Evolutionary conservation across 352 stramenopile species (phyloP).

Genomic region (Phytopythium litorale): DNA sequence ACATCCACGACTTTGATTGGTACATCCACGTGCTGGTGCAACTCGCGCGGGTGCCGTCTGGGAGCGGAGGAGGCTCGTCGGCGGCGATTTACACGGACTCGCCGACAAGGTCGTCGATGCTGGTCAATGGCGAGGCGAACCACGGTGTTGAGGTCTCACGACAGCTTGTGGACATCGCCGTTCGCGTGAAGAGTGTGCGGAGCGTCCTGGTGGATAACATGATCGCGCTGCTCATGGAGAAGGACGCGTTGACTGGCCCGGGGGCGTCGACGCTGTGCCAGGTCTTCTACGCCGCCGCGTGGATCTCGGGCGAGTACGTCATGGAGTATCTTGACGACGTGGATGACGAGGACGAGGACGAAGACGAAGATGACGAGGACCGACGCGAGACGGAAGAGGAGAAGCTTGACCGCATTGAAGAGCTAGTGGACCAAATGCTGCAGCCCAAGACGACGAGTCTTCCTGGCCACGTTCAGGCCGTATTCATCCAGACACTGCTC

Average conservation of each 20-base stretch:
- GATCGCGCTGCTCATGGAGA: slow-evolving; percentile 91
- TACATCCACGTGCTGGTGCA: slow-evolving; percentile 97
- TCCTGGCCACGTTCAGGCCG: slow-evolving; percentile 85
- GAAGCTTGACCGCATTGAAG: slow-evolving; percentile 85
- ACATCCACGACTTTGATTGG: slow-evolving; percentile 98
- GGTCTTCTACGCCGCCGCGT: slow-evolving; percentile 94
- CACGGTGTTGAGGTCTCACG: slow-evolving; percentile 87
- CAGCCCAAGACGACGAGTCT: slow-evolving; percentile 80
- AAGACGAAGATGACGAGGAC: slow-evolving; percentile 73
- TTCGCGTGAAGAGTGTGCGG: slow-evolving; percentile 96
- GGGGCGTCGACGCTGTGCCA: slow-evolving; percentile 87
- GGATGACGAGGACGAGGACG: slow-evolving; percentile 68
- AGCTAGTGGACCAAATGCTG: slow-evolving; percentile 78
- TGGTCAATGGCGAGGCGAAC: slow-evolving; percentile 16
- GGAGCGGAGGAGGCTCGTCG: slow-evolving; percentile 35
- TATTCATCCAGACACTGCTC: slow-evolving; percentile 94
- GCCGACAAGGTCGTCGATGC: slow-evolving; percentile 19
- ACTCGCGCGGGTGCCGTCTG: slow-evolving; percentile 85
- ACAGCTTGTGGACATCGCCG: slow-evolving; percentile 96
- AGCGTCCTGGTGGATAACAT: slow-evolving; percentile 94
- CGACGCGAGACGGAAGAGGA: slow-evolving; percentile 69
- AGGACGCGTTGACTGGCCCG: slow-evolving; percentile 66
- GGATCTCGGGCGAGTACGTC: slow-evolving; percentile 98
- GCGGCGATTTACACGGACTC: slow-evolving; percentile 30
- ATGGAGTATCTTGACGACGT: slow-evolving; percentile 88